Evolutionary conservation across 1,139 yeast species (phyloP).

Genomic region (Magnusiomyces ingens): DNA sequence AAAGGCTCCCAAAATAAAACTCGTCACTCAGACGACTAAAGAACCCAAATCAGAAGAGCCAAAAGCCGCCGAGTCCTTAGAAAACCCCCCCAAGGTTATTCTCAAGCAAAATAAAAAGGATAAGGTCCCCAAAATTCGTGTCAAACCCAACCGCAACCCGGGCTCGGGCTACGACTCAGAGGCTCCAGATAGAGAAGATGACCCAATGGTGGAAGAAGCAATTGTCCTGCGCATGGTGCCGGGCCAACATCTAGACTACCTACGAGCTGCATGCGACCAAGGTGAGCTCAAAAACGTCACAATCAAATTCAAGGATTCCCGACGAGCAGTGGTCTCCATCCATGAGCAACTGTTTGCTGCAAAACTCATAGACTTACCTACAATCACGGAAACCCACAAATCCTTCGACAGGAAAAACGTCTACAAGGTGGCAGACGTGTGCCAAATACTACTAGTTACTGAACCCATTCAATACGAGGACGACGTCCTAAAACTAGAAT

Average conservation of each 20-base stretch:
- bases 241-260: slow-evolving; percentile 68
- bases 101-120: neutral
- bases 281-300: slow-evolving; percentile 71
- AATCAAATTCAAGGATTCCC: slow-evolving; percentile 74
- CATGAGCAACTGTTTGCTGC: slow-evolving; percentile 68
- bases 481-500: slow-evolving; percentile 38
- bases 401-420: slow-evolving; percentile 85
- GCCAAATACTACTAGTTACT: slow-evolving; percentile 77
- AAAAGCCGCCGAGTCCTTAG: neutral
- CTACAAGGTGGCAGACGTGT: slow-evolving; percentile 77
- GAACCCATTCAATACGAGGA: slow-evolving; percentile 54
- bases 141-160: slow-evolving; percentile 78
- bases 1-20: slow-evolving; percentile 64
- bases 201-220: slow-evolving; percentile 86
- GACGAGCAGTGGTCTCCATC: slow-evolving; percentile 60
- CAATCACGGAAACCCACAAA: slow-evolving; percentile 80
- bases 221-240: slow-evolving; percentile 71
- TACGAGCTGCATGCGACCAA: slow-evolving; percentile 71
- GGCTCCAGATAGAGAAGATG: slow-evolving; percentile 94
- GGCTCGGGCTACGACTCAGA: slow-evolving; percentile 98
- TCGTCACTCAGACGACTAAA: slow-evolving; percentile 43
- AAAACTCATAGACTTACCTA: slow-evolving; percentile 81
- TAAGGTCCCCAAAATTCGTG: slow-evolving; percentile 52
- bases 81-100: slow-evolving; percentile 1
- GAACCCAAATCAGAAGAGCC: neutral